These are phyloP conservation scores for Collybiopsis luxurians DNA, from an alignment of 768 basidiomycete genomes.

Conservation along the genomic window DNA sequence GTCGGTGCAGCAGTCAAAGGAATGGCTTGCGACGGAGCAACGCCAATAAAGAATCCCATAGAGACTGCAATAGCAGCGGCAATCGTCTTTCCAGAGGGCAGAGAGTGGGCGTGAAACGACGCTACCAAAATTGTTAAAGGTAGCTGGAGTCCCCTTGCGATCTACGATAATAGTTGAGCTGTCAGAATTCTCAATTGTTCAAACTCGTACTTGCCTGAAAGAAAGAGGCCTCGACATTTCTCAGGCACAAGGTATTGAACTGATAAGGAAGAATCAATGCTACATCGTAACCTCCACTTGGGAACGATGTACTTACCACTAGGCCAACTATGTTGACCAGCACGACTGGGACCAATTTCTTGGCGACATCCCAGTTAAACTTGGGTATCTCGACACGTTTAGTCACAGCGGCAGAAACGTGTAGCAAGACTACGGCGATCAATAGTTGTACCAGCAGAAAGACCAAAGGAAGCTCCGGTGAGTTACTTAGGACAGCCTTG, in stretches of 20 bases:
- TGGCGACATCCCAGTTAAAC: constrained; percentile 47
- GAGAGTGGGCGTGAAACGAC: constrained; percentile 50
- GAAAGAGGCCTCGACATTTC: constrained; percentile 77
- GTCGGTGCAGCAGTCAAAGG: constrained; percentile 45
- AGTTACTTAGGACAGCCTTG: constrained; percentile 68
- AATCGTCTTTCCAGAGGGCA: constrained; percentile 54
- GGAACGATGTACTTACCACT: constrained; percentile 32
- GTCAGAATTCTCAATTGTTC: neutral
- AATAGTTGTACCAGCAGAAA: constrained; percentile 69
- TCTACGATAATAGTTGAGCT: constrained; percentile 49
- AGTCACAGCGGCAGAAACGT: constrained; percentile 46
- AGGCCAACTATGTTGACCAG: constrained; percentile 72
- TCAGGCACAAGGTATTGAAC: constrained; percentile 77
- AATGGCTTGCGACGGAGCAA: constrained; percentile 51
- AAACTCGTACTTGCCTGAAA: constrained; percentile 54
- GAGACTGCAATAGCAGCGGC: constrained; percentile 63
- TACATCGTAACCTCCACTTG: too few relatives aligned
- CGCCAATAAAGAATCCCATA: constrained; percentile 73
- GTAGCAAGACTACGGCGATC: constrained; percentile 65
- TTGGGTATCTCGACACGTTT: constrained; percentile 56
- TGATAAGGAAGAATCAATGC: too few relatives aligned
- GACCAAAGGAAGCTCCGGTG: constrained; percentile 63
- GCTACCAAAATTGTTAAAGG: constrained; percentile 80
- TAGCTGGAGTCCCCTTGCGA: constrained; percentile 80
- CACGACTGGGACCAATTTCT: constrained; percentile 61